These are phyloP conservation scores for Phytophthora pisi DNA, from an alignment of 352 stramenopile genomes.

Conservation along the genomic window DNA sequence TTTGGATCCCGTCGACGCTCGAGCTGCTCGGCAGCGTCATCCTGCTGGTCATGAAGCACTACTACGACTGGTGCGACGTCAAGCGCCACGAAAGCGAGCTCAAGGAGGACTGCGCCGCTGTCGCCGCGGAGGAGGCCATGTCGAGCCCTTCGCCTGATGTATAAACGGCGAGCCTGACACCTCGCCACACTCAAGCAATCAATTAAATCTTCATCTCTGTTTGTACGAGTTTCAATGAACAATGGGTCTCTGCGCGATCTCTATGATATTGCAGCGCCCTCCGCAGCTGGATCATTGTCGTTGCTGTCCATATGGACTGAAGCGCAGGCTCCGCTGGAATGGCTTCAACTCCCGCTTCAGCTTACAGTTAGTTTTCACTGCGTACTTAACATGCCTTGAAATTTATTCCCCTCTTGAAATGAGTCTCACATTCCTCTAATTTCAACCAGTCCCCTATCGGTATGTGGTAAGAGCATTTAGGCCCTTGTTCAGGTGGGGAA, in stretches of 20 bases:
- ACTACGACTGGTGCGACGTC: conserved; percentile 41
- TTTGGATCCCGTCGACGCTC: conserved; percentile 59
- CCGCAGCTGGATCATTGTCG: no score
- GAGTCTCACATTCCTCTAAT: not conserved
- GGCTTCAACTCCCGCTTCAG: no score
- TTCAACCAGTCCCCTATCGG: conserved; percentile 23
- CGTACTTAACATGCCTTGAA: no score
- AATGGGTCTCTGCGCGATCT: no score
- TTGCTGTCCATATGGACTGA: no score
- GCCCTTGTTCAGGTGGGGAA: no score
- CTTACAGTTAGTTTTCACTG: no score
- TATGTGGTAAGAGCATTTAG: conserved; percentile 22
- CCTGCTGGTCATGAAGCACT: conserved; percentile 53
- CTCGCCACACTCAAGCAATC: conserved; percentile 4
- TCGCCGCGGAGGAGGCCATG: conserved; percentile 13
- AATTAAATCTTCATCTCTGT: not conserved
- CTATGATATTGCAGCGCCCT: no score
- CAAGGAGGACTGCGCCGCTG: conserved; percentile 8
- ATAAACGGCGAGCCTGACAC: conserved; percentile 13
- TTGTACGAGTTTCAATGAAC: not conserved
- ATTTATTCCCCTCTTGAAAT: conserved; percentile 5
- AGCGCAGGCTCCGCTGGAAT: no score
- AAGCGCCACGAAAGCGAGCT: conserved; percentile 13
- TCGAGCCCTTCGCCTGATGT: not conserved
- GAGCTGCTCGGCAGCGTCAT: conserved; percentile 48